phyloP scores from a whole-genome alignment of 768 basidiomycete species.

The Sarcodon aspratus region DNA sequence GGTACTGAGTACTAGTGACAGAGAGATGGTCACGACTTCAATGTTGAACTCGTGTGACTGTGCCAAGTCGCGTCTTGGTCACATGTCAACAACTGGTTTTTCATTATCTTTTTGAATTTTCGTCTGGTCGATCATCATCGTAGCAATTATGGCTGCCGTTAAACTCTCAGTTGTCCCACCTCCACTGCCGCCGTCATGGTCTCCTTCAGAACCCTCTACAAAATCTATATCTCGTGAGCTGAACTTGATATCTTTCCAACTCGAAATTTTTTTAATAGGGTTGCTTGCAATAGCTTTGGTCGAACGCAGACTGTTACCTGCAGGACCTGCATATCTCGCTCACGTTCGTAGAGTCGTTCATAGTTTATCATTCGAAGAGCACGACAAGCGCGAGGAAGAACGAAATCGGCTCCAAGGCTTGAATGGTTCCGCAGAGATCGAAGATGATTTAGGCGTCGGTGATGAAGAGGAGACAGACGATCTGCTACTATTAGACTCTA shows the following conservation, averaged over 20 bases:
- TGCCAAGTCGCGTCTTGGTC: too few relatives aligned
- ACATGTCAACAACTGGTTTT: too few relatives aligned
- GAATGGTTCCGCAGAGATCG: constrained; percentile 20
- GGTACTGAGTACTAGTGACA: too few relatives aligned
- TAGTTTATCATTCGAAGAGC: constrained; percentile 70
- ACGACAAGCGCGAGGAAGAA: constrained; percentile 58
- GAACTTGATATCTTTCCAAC: background rate
- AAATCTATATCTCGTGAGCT: constrained; percentile 21
- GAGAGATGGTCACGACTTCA: too few relatives aligned
- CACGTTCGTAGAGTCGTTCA: constrained; percentile 68
- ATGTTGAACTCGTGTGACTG: too few relatives aligned
- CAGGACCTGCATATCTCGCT: constrained; percentile 79
- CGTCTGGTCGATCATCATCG: background rate
- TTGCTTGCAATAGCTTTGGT: constrained; percentile 21
- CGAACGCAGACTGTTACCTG: constrained; percentile 57
- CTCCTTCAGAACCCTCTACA: constrained; percentile 24
- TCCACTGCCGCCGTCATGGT: constrained; percentile 34
- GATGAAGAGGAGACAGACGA: constrained; percentile 76
- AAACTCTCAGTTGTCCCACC: constrained; percentile 29
- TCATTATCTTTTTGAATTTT: background rate
- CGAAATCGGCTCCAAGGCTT: constrained; percentile 33
- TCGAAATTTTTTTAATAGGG: background rate
- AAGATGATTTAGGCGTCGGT: constrained; percentile 83
- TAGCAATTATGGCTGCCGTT: constrained; percentile 5
- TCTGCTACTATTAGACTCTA: constrained; percentile 73